A percentile compares a stretch with the other conserved stretches of the same genome.
Conservation (phyloP, 257 asterid genomes). For the Solanum boliviense region DNA sequence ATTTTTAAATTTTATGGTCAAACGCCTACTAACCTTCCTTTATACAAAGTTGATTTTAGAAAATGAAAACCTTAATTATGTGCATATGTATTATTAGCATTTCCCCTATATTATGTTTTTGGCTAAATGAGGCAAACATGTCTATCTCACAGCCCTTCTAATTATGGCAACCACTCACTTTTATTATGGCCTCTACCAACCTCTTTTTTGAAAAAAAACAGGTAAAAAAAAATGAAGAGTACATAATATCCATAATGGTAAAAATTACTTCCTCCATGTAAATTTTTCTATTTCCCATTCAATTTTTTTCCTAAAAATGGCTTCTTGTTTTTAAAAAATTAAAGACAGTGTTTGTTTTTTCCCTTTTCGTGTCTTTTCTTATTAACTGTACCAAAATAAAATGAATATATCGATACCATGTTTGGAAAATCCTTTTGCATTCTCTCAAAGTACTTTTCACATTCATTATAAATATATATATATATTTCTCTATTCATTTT, state of each 20-base stretch:
- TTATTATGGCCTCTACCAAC: neutral
- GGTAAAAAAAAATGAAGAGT: neutral
- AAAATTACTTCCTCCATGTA: neutral
- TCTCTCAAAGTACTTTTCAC: neutral
- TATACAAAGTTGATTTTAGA: neutral
- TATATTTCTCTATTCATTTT: no score
- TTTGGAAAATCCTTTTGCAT: neutral
- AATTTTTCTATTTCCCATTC: neutral
- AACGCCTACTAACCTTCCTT: neutral
- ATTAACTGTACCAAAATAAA: neutral
- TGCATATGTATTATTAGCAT: neutral
- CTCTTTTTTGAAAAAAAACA: neutral
- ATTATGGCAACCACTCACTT: conserved; percentile 7
- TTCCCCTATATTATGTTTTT: neutral
- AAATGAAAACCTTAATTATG: neutral
- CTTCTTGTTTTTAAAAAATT: neutral
- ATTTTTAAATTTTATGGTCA: neutral
- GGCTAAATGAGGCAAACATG: conserved; percentile 17
- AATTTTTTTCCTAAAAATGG: neutral
- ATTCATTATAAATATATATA: no score
- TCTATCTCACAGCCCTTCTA: neutral
- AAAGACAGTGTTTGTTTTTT: neutral
- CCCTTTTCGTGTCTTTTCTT: neutral
- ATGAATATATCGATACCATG: neutral
- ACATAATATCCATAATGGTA: neutral